A percentile compares a stretch with the other conserved stretches of the same genome.
phyloP scores from a whole-genome alignment of 1,284 basidiomycete species.

The Marasmius tenuissimus region DNA sequence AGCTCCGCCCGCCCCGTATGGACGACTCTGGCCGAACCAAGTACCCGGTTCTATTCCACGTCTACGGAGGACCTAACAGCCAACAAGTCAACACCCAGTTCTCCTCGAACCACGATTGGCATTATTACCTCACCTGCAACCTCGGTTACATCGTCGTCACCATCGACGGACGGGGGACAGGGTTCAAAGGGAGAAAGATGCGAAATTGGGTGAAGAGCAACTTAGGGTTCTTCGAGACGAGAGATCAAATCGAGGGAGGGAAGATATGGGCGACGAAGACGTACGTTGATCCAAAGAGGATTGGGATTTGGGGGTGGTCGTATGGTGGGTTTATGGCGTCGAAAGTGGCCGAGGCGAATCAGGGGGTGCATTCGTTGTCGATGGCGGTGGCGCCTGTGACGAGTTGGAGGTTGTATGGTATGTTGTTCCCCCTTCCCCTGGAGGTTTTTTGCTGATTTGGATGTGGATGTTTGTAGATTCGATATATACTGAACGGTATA shows the following conservation, averaged over 20 bases:
- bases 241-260: conserved; percentile 87
- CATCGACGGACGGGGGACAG: conserved; percentile 94
- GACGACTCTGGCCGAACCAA: conserved; percentile 90
- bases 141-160: conserved; percentile 85
- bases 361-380: conserved; percentile 83
- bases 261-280: conserved; percentile 76
- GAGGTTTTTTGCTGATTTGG: no score
- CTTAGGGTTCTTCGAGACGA: conserved; percentile 83
- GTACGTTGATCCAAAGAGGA: conserved; percentile 78
- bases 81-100: conserved; percentile 75
- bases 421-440: no score
- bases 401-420: conserved; percentile 84
- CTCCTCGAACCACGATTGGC: conserved; percentile 71
- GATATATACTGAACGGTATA: conserved; percentile 96
- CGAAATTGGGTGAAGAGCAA: conserved; percentile 84
- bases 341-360: conserved; percentile 87
- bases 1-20: conserved; percentile 89
- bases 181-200: conserved; percentile 81
- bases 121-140: conserved; percentile 81
- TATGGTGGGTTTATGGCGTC: conserved; percentile 94
- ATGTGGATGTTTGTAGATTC: conserved; percentile 52
- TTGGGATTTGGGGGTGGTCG: conserved; percentile 96
- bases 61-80: conserved; percentile 90
- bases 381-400: conserved; percentile 91
- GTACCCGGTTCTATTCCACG: conserved; percentile 89